Evolutionary conservation across 2,329 filamentous ascomycete genomes (phyloP), one percentile per base, ranked within the genome.

Genomic region (Piedraia hortae): DNA sequence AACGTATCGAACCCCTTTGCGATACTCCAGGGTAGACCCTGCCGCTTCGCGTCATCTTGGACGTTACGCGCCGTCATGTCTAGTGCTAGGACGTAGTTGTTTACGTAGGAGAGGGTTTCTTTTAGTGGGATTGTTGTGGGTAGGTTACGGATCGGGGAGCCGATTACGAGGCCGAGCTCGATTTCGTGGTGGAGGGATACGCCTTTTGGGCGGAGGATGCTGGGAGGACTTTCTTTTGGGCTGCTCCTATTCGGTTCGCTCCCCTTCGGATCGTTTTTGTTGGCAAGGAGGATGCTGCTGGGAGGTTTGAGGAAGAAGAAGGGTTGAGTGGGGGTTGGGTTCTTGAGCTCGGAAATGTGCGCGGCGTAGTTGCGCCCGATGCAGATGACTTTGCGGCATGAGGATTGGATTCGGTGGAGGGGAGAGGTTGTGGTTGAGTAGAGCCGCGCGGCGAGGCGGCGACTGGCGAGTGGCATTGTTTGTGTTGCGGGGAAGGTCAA

Each of bases 231-330:
- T 25, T 65, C 60, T n/a, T n/a, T n/a, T n/a, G n/a, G n/a, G n/a
- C n/a, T n/a, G n/a, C n/a, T n/a, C n/a, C n/a, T n/a, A n/a, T n/a
- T n/a, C n/a, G n/a, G n/a, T n/a, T n/a, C n/a, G n/a, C n/a, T n/a
- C n/a, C n/a, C n/a, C n/a, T n/a, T n/a, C n/a, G n/a, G n/a, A n/a
- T n/a, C n/a, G n/a, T n/a, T n/a, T n/a, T n/a, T n/a, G 13, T 63
- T 61, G 0, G 77, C 77, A 11, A 72, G 57, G 3, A 93, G 60
- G 35, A 97, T 74, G 3, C 78, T 74, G 18, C 72, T 75, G 1
- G 80, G 53, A 2, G 85, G 85, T 58, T 97, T 97, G 35, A 93
- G 62, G 59, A 97, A 97, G 66, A 91, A 97, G 53, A 97, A 93
- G 12, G 85, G 85, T 48, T 91, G 78, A 46, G 85, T 88, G 22